phyloP scores from a whole-genome alignment of 257 asterid genomes.

The Solanum infundibuliforme region DNA sequence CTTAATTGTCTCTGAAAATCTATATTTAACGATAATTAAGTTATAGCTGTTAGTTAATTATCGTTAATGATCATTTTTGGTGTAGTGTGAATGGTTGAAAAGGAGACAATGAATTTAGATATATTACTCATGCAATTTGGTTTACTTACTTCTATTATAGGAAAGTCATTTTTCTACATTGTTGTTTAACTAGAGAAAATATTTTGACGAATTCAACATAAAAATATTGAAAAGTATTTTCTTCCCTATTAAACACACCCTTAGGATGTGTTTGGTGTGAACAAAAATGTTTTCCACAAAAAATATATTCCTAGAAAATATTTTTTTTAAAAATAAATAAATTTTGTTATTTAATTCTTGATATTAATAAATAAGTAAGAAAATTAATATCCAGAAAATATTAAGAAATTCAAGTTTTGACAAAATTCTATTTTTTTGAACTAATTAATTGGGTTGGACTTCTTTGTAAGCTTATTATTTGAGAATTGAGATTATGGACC shows the following conservation, averaged over 20 bases:
- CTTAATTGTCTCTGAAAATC: too few relatives aligned
- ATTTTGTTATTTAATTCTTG: too few relatives aligned
- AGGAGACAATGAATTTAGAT: background rate
- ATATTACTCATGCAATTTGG: background rate
- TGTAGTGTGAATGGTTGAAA: background rate
- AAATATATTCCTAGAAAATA: background rate
- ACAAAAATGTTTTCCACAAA: too few relatives aligned
- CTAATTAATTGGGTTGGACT: background rate
- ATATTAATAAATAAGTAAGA: background rate
- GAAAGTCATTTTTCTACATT: too few relatives aligned
- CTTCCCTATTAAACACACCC: too few relatives aligned
- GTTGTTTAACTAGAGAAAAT: too few relatives aligned
- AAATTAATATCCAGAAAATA: too few relatives aligned
- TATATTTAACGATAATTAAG: background rate
- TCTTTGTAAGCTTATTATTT: background rate
- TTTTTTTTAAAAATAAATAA: too few relatives aligned
- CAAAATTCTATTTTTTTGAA: background rate
- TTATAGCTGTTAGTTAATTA: too few relatives aligned
- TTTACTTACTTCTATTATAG: background rate
- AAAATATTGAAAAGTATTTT: too few relatives aligned
- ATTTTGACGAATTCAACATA: background rate
- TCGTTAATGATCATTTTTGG: too few relatives aligned
- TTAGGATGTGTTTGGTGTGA: background rate
- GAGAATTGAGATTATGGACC: background rate
- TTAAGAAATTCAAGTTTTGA: background rate